Evolutionary conservation across 306 rosid genomes (phyloP).

Genomic region (Rosa persica): DNA sequence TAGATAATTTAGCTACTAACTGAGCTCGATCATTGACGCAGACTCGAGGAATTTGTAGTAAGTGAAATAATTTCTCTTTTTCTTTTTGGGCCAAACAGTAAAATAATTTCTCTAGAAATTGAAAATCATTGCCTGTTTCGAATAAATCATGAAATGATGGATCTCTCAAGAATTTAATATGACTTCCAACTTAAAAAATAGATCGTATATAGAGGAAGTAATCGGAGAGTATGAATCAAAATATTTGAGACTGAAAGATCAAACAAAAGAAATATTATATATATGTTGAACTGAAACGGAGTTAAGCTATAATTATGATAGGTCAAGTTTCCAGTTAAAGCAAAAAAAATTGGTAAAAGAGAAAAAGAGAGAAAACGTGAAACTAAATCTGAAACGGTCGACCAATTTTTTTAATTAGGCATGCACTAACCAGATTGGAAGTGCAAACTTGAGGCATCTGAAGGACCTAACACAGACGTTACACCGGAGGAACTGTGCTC

Average conservation of each 20-base stretch:
- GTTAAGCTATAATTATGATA: background rate
- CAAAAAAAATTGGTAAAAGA: background rate
- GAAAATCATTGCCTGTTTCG: background rate
- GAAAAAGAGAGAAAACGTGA: slow-evolving; percentile 10
- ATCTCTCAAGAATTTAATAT: background rate
- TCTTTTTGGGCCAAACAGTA: background rate
- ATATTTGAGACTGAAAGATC: background rate
- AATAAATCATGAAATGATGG: background rate
- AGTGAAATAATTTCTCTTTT: background rate
- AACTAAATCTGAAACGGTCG: background rate
- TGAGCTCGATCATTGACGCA: background rate
- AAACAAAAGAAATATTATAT: background rate
- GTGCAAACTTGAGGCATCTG: slow-evolving; percentile 41
- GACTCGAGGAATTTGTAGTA: background rate
- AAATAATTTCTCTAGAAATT: background rate
- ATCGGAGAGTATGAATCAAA: background rate
- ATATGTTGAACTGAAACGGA: background rate
- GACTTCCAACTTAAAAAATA: background rate
- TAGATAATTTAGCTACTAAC: background rate
- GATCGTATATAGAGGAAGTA: background rate
- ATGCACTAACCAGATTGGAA: slow-evolving; percentile 65
- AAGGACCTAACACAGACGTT: slow-evolving; percentile 44
- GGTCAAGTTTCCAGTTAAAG: background rate
- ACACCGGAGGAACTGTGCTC: slow-evolving; percentile 42
- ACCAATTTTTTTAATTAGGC: slow-evolving; percentile 3